Conservation (phyloP, 192 early-diverging fungal species). For the Chytriomyces confervae region DNA sequence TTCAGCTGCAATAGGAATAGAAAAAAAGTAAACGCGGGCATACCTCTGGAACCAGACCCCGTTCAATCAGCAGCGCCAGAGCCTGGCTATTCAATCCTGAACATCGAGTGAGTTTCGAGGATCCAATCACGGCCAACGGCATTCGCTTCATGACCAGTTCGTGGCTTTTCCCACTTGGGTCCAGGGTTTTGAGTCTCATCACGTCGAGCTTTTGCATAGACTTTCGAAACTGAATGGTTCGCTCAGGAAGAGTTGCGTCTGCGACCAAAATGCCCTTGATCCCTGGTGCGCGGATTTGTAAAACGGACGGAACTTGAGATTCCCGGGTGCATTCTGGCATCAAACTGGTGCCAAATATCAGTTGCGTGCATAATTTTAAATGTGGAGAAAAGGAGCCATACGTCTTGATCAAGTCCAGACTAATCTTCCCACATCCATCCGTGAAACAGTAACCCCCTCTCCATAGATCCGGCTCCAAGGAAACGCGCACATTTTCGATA, state of each 20-base stretch:
- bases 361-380: background rate
- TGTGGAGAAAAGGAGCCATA: background rate
- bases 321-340: background rate
- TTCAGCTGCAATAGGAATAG: background rate
- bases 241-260: constrained; percentile 15
- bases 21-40: background rate
- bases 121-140: constrained; percentile 25
- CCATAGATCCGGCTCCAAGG: constrained; percentile 16
- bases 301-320: constrained; percentile 19
- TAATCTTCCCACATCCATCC: constrained; percentile 39
- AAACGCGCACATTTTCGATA: constrained; percentile 18
- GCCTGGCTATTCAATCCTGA: constrained; percentile 32
- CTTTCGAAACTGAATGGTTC: constrained; percentile 14
- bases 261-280: constrained; percentile 40
- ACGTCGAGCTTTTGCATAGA: constrained; percentile 43
- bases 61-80: constrained; percentile 32
- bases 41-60: constrained; percentile 35
- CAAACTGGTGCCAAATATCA: background rate
- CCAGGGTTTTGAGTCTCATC: constrained; percentile 1
- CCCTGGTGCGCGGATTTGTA: constrained; percentile 39
- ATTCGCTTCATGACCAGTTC: background rate
- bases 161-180: background rate
- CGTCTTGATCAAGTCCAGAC: constrained; percentile 13
- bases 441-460: constrained; percentile 32
- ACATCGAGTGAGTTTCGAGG: constrained; percentile 17